These are phyloP conservation scores for Candida nanaspora DNA, from an alignment of 805 yeast genomes.

Conservation along the genomic window DNA sequence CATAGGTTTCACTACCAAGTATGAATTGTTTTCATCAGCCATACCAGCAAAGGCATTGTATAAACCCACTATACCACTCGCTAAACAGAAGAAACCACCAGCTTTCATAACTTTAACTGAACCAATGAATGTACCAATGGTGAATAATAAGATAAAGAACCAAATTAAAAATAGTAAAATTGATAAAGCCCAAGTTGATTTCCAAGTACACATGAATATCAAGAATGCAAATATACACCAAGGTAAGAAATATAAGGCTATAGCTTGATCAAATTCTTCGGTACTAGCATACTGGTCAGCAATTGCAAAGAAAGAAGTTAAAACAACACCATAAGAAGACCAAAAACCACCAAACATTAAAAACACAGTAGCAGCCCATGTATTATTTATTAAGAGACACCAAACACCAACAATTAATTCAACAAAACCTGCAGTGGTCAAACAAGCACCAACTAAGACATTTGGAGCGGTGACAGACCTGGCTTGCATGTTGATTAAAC, in stretches of 20 bases:
- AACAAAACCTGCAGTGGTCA: slow-evolving; percentile 44
- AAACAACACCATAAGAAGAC: slow-evolving; percentile 40
- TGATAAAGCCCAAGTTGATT: slow-evolving; percentile 37
- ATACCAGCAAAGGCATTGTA: slow-evolving; percentile 42
- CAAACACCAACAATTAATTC: slow-evolving; percentile 45
- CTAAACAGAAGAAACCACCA: slow-evolving; percentile 41
- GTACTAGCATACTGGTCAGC: slow-evolving; percentile 28
- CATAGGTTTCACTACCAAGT: slow-evolving; percentile 42
- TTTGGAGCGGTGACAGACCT: slow-evolving; percentile 36
- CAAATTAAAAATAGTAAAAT: slow-evolving; percentile 35
- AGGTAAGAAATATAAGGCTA: slow-evolving; percentile 42
- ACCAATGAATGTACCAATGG: slow-evolving; percentile 35
- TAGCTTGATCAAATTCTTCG: slow-evolving; percentile 33
- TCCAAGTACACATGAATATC: slow-evolving; percentile 39
- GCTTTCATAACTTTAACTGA: slow-evolving; percentile 28
- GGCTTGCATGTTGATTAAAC: slow-evolving; percentile 39
- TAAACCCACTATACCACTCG: slow-evolving; percentile 37
- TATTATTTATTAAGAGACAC: slow-evolving; percentile 43
- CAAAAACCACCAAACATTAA: slow-evolving; percentile 51
- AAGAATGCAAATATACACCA: slow-evolving; percentile 46
- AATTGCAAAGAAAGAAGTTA: slow-evolving; percentile 37
- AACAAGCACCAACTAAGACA: slow-evolving; percentile 36
- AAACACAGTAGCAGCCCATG: slow-evolving; percentile 50
- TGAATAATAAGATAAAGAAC: slow-evolving; percentile 38
- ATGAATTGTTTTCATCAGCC: slow-evolving; percentile 49